Evolutionary conservation across 805 yeast species (phyloP).

Genomic region (Saturnispora mendoncae): DNA sequence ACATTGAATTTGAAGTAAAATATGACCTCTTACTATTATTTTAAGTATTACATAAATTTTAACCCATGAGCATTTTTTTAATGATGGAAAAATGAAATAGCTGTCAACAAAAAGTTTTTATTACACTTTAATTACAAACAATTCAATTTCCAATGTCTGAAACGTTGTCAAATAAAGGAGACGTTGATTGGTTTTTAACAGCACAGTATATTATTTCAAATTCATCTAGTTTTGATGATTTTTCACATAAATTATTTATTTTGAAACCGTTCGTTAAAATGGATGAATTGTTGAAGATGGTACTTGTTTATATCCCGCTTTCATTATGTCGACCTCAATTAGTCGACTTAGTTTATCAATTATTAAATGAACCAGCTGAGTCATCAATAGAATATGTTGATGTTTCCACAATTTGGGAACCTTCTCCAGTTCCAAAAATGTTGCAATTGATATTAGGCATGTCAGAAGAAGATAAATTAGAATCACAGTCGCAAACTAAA

Average conservation of each 20-base stretch:
- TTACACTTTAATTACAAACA: no score
- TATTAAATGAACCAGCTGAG: no score
- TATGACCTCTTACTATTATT: no score
- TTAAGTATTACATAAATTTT: no score
- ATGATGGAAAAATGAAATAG: no score
- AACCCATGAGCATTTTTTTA: no score
- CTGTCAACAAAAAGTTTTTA: no score
- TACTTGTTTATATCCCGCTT: constrained; percentile 1
- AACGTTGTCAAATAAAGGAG: not conserved
- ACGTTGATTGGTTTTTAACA: constrained; percentile 1
- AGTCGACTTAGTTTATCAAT: not conserved
- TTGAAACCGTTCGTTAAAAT: not conserved
- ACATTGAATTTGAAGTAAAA: no score
- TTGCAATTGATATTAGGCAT: not conserved
- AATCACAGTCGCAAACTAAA: no score
- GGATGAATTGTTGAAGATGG: not conserved
- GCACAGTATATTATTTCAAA: constrained; percentile 4
- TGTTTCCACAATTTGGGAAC: not conserved
- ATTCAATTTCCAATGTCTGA: no score
- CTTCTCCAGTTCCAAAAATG: not conserved
- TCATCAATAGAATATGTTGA: not conserved
- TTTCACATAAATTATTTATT: not conserved
- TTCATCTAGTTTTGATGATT: not conserved
- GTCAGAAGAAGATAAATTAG: not conserved
- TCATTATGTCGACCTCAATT: not conserved